These are phyloP conservation scores for Ramalina intermedia DNA, from an alignment of 495 filamentous ascomycete genomes.

Conservation along the genomic window DNA sequence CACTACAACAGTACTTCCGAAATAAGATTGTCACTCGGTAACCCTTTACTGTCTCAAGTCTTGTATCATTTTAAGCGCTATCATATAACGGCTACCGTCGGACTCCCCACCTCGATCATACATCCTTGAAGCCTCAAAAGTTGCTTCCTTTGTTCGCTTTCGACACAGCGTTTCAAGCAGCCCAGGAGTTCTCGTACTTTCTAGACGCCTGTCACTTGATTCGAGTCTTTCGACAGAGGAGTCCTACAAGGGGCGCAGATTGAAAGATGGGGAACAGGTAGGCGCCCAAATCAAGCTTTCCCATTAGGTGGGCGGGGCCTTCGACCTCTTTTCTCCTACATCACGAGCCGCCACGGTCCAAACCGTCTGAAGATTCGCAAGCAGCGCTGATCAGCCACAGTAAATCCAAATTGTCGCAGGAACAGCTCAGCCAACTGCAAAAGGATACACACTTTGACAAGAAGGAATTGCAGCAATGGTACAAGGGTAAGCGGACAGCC, in stretches of 20 bases:
- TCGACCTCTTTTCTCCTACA: too few species aligned
- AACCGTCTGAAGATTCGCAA: too few species aligned
- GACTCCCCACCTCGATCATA: too few species aligned
- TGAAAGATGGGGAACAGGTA: slow-evolving; percentile 2
- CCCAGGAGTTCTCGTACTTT: background rate
- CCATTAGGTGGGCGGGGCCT: too few species aligned
- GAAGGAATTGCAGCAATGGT: slow-evolving; percentile 99
- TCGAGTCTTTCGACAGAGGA: background rate
- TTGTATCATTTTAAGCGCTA: background rate
- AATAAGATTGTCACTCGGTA: too few species aligned
- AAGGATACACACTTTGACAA: slow-evolving; percentile 97
- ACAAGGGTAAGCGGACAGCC: slow-evolving; percentile 57
- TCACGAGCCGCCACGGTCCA: background rate
- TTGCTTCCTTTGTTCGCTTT: background rate
- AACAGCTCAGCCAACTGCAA: slow-evolving; percentile 88
- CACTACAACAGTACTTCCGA: background rate
- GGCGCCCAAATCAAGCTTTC: background rate
- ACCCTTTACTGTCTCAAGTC: background rate
- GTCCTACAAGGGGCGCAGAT: background rate
- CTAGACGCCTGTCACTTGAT: background rate
- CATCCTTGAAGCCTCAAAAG: background rate
- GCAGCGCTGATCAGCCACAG: slow-evolving; percentile 26
- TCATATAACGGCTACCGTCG: too few species aligned
- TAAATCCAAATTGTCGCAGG: slow-evolving; percentile 87
- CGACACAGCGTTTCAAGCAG: background rate